These are phyloP conservation scores for Posidonia australis DNA, from an alignment of 106 monocot species.

Conservation along the genomic window DNA sequence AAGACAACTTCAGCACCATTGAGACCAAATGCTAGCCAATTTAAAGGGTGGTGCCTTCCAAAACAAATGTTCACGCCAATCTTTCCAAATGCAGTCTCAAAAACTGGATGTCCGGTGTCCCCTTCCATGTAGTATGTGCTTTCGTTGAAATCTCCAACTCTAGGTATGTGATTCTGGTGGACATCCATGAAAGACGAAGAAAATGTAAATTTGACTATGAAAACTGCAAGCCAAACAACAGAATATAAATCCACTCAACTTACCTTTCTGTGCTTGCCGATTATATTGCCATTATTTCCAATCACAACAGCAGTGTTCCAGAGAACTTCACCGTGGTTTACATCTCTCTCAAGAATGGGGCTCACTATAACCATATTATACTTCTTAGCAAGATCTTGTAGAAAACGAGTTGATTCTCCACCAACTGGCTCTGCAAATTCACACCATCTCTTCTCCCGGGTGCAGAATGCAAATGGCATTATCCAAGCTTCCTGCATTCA, in stretches of 20 bases:
- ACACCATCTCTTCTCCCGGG: constrained; percentile 91
- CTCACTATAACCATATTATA: constrained; percentile 94
- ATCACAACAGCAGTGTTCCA: constrained; percentile 96
- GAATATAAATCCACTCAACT: not conserved
- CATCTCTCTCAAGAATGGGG: constrained; percentile 88
- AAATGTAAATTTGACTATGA: not conserved
- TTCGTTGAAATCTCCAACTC: constrained; percentile 95
- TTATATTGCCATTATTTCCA: constrained; percentile 89
- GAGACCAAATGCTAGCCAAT: constrained; percentile 88
- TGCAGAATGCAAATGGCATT: constrained; percentile 99
- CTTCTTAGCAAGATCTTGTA: constrained; percentile 70
- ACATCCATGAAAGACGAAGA: not conserved
- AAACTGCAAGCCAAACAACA: constrained; percentile 3
- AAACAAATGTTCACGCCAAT: constrained; percentile 92
- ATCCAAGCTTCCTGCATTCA: constrained; percentile 78
- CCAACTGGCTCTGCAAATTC: constrained; percentile 91
- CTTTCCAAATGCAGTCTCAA: constrained; percentile 87
- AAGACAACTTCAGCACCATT: constrained; percentile 98
- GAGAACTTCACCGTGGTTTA: constrained; percentile 76
- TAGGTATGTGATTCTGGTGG: constrained; percentile 91
- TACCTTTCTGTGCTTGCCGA: constrained; percentile 92
- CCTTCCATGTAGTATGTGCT: constrained; percentile 98
- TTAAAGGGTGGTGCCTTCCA: constrained; percentile 91
- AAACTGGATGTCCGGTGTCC: constrained; percentile 89
- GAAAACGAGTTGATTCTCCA: constrained; percentile 75